These are phyloP conservation scores for Nicotiana obtusifolia DNA, from an alignment of 257 asterid species.

Conservation along the genomic window DNA sequence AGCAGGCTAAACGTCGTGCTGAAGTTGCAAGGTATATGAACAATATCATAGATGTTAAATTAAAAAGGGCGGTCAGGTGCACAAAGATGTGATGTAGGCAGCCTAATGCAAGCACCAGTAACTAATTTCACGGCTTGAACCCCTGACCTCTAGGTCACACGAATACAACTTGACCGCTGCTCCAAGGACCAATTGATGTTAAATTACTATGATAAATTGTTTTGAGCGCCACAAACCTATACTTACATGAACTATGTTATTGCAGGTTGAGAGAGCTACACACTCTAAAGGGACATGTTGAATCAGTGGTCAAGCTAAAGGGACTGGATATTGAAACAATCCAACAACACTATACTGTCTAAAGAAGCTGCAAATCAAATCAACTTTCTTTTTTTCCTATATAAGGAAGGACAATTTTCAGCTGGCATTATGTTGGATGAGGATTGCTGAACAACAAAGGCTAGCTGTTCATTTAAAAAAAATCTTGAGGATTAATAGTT, in stretches of 20 bases:
- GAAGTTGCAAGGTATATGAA: conserved; percentile 64
- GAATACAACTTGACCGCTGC: too few species aligned
- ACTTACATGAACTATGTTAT: conserved; percentile 15
- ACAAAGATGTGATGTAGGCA: too few species aligned
- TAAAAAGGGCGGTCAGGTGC: too few species aligned
- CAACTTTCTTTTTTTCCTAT: not conserved
- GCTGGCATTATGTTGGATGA: not conserved
- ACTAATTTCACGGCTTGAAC: too few species aligned
- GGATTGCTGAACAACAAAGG: not conserved
- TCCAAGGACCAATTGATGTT: too few species aligned
- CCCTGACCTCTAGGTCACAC: too few species aligned
- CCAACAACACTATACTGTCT: conserved; percentile 61
- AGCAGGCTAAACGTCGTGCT: conserved; percentile 72
- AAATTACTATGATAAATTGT: too few species aligned
- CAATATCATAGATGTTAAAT: too few species aligned
- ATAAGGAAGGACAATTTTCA: not conserved
- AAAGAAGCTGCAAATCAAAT: not conserved
- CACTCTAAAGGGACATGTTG: conserved; percentile 80
- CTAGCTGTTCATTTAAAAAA: not conserved
- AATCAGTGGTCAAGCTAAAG: conserved; percentile 65
- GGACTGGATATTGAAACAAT: conserved; percentile 64
- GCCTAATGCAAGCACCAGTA: too few species aligned
- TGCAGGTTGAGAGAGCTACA: conserved; percentile 73
- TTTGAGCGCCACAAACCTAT: not conserved
- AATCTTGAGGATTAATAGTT: not conserved